phyloP scores from a whole-genome alignment of 345 rosid genomes.

The Nephelium lappaceum region DNA sequence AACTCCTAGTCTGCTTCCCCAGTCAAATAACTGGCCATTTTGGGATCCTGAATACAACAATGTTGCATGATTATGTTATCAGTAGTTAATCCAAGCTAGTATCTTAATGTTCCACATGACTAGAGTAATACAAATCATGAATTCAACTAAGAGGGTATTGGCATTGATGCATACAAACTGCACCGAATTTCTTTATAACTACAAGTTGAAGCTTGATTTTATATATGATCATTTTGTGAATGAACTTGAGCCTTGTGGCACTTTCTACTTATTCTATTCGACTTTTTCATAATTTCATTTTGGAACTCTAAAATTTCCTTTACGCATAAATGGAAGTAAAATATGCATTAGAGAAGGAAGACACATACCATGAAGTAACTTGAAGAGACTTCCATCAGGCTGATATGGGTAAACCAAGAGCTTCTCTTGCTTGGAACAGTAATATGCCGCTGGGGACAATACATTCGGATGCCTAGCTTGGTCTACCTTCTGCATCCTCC shows the following conservation, averaged over 20 bases:
- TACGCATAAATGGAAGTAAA: not conserved
- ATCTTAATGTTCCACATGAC: not conserved
- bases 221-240: no score
- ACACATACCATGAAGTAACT: slow-evolving; percentile 54
- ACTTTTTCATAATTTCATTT: no score
- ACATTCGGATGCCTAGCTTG: slow-evolving; percentile 50
- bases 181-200: not conserved
- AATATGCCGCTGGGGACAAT: slow-evolving; percentile 50
- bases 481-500: slow-evolving; percentile 48
- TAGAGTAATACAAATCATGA: not conserved
- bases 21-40: slow-evolving; percentile 41
- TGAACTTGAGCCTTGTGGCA: no score
- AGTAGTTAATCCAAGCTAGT: not conserved
- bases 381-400: slow-evolving; percentile 60
- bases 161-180: not conserved
- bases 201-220: no score
- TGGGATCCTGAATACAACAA: slow-evolving; percentile 39
- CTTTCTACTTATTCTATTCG: no score
- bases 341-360: not conserved
- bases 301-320: no score
- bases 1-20: slow-evolving; percentile 52
- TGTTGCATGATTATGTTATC: not conserved
- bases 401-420: slow-evolving; percentile 57
- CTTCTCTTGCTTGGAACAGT: slow-evolving; percentile 66
- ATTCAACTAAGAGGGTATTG: not conserved